Percentiles rank a stretch among this genome's conserved stretches.
Evolutionary conservation across 495 filamentous ascomycete genomes (phyloP).

Genomic region (Aspergillus hancockii): DNA sequence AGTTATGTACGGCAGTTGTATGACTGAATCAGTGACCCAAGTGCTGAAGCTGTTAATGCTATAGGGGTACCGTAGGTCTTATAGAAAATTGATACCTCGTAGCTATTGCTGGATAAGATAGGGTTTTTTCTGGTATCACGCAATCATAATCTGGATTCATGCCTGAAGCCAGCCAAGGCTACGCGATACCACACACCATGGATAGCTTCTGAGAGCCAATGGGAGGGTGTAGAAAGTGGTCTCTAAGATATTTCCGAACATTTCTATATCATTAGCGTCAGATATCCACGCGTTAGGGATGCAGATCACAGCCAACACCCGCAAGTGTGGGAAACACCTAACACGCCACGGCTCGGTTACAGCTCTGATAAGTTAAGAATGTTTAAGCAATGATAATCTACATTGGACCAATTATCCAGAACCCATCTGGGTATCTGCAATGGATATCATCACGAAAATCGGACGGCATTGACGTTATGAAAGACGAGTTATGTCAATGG

Average conservation of each 20-base stretch:
- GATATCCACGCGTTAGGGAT: neutral
- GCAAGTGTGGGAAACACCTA: neutral
- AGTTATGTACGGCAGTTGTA: neutral
- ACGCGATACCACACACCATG: neutral
- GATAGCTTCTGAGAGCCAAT: constrained; percentile 15
- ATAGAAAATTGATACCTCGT: neutral
- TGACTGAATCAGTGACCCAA: neutral
- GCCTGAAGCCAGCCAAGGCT: neutral
- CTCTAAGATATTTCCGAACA: neutral
- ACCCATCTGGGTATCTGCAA: neutral
- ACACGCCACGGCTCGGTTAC: neutral
- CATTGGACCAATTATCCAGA: neutral
- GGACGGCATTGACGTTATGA: constrained; percentile 21
- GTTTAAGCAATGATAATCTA: neutral
- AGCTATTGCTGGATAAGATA: neutral
- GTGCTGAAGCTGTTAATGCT: neutral
- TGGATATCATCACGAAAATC: constrained; percentile 20
- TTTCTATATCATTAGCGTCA: neutral
- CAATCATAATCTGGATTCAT: constrained; percentile 9
- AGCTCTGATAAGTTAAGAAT: neutral
- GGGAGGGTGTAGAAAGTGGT: neutral
- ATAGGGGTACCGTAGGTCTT: neutral
- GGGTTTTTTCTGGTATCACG: constrained; percentile 12
- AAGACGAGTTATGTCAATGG: constrained; percentile 15
- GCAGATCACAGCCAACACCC: neutral